phyloP scores from a whole-genome alignment of 441 rosid species.

The Eruca vesicaria region DNA sequence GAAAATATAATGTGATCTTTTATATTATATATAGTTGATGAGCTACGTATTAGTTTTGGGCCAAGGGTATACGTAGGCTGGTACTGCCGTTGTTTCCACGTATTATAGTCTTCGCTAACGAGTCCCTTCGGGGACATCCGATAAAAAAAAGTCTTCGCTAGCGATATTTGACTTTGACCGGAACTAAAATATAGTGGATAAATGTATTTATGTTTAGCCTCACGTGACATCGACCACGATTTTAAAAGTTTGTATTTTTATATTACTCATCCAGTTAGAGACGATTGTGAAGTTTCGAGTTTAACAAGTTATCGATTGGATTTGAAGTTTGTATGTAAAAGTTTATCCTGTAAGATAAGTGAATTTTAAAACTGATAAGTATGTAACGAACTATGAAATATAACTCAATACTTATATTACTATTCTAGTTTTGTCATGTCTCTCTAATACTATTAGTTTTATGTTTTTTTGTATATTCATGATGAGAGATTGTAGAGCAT shows the following conservation, averaged over 20 bases:
- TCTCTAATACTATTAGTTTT: not conserved
- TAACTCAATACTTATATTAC: not conserved
- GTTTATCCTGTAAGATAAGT: not conserved
- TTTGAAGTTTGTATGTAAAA: not conserved
- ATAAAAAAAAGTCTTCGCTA: not conserved
- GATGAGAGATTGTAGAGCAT: not conserved
- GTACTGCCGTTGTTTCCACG: not conserved
- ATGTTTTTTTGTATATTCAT: not conserved
- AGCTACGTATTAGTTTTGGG: not conserved
- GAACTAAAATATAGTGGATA: not conserved
- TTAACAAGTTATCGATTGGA: not conserved
- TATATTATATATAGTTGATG: not conserved
- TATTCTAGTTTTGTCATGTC: not conserved
- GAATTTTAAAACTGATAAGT: not conserved
- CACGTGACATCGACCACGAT: conserved; percentile 1
- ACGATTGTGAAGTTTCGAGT: not conserved
- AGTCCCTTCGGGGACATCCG: too few species aligned
- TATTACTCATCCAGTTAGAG: not conserved
- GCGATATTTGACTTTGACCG: conserved; percentile 4
- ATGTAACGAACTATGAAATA: not conserved
- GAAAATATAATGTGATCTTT: too few species aligned
- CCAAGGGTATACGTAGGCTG: not conserved
- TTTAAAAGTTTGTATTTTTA: not conserved
- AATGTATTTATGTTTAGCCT: not conserved
- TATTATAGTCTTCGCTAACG: not conserved